Conservation (phyloP, 306 rosid species). For the Cucurbita maxima region DNA sequence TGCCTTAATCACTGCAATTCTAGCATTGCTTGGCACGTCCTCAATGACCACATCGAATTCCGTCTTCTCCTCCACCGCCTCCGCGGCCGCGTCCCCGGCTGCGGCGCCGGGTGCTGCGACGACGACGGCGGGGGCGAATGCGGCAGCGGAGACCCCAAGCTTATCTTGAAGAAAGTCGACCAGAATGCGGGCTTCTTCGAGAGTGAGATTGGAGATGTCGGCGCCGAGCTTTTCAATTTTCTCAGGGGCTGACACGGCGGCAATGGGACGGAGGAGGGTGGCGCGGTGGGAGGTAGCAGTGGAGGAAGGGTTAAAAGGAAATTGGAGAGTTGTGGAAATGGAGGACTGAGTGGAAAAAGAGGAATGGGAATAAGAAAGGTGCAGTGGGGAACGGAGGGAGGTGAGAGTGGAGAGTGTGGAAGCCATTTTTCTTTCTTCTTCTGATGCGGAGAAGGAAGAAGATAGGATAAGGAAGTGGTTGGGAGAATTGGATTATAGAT, state of each 20-base stretch:
- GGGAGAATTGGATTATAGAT: neutral
- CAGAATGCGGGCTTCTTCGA: constrained; percentile 63
- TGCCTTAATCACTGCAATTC: constrained; percentile 78
- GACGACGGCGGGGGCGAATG: constrained; percentile 59
- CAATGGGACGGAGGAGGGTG: constrained; percentile 37
- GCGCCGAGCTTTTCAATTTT: constrained; percentile 52
- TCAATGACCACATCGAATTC: constrained; percentile 88
- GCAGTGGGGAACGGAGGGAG: constrained; percentile 26
- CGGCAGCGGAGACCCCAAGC: constrained; percentile 84
- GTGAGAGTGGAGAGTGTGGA: constrained; percentile 41
- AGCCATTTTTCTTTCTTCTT: constrained; percentile 25
- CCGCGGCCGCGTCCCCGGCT: constrained; percentile 24
- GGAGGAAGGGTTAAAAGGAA: constrained; percentile 18
- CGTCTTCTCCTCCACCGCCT: constrained; percentile 61
- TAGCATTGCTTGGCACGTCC: constrained; percentile 64
- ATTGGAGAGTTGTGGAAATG: constrained; percentile 23
- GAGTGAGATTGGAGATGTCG: constrained; percentile 58
- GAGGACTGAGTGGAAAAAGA: constrained; percentile 20
- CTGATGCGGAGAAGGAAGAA: neutral
- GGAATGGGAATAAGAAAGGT: constrained; percentile 14
- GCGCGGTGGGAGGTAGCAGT: constrained; percentile 25
- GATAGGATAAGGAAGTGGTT: constrained; percentile 22
- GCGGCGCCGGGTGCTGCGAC: constrained; percentile 25
- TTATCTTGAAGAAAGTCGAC: constrained; percentile 83
- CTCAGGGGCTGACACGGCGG: constrained; percentile 50